Evolutionary conservation across 2,329 filamentous ascomycete species (phyloP).

Genomic region (Rutstroemia sp.): DNA sequence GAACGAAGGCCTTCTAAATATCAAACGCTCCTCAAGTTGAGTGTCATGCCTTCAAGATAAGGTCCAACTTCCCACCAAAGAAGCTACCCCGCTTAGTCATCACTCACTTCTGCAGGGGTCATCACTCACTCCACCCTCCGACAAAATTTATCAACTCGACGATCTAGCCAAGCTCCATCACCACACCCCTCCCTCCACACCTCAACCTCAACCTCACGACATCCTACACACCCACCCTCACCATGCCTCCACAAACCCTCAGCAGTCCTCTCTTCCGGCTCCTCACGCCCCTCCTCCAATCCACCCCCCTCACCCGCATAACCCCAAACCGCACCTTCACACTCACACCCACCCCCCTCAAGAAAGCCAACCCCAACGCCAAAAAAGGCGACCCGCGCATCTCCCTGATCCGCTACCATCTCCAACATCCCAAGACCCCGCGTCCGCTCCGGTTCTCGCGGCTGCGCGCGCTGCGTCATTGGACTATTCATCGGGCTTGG

Average conservation of each 20-base stretch:
- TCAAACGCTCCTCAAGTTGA: too few species aligned
- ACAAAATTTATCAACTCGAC: neutral
- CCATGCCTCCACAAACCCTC: slow-evolving; percentile 17
- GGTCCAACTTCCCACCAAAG: too few species aligned
- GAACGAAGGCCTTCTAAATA: too few species aligned
- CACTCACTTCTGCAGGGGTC: too few species aligned
- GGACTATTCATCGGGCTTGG: slow-evolving; percentile 98
- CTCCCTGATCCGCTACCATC: slow-evolving; percentile 62
- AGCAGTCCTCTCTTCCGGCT: slow-evolving; percentile 16
- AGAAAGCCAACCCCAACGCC: slow-evolving; percentile 10
- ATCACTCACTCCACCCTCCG: neutral
- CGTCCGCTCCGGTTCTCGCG: slow-evolving; percentile 83
- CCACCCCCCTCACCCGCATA: slow-evolving; percentile 13
- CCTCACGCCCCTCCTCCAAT: slow-evolving; percentile 23
- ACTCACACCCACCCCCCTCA: slow-evolving; percentile 10
- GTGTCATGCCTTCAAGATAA: too few species aligned
- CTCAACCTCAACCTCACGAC: too few species aligned
- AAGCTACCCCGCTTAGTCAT: too few species aligned
- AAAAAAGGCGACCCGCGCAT: slow-evolving; percentile 22
- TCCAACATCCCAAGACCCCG: slow-evolving; percentile 59
- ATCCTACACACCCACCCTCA: neutral
- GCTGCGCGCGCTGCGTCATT: slow-evolving; percentile 83
- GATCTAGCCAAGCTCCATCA: neutral
- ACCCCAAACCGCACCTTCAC: slow-evolving; percentile 16
- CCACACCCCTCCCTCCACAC: neutral